Base-by-base conservation (phyloP, 257 asterid species). In the Salvia splendens region DNA sequence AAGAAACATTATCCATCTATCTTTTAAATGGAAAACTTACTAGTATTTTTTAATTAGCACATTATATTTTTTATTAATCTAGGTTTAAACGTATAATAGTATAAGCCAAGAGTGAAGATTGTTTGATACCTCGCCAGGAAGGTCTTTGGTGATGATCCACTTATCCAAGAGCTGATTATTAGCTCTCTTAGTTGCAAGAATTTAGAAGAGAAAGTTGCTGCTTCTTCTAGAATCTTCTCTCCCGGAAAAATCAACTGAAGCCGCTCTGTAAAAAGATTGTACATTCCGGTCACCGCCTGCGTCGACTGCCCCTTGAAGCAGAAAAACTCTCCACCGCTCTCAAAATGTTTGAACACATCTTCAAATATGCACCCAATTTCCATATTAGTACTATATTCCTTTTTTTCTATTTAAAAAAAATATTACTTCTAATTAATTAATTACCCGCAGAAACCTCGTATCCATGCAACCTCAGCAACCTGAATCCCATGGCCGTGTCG, bases 251-350 rank as follows among this genome's bases (percentile, higher is more conserved):
- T 76, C 55, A 94, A 7, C 53, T 94, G 95, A n/a, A 24, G 96
- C 88, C 42, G 99, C 97, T 48, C 96, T 75, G 55, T 86, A 86
- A 4, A n/a, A n/a, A 91, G 73, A 51, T 94, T 94, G 79, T 80
- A 90, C 91, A 91, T 94, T 65, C 95, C 96, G 3, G 99, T 90
- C 1, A 88, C 95, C 0, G 97, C 96, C 73, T 90, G 92, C n/a
- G 78, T 85, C 6, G 95, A 74, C 70, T 94, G 99, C 61, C 99
- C 97, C 16, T 64, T 78, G 35, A 90, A 86, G 83, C 91, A 83
- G 69, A 83, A 84, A 80, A 90, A 94, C 12, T 88, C 97, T 33
- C 85, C 97, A 0, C 78, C 86, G 15, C 71, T 84, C 79, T 88
- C 75, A 30, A 94, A 94, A 53, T 90, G 73, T 49, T 72, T 30